Base-by-base conservation (phyloP, 192 early-diverging fungal species). In the Pilaira anomala region DNA sequence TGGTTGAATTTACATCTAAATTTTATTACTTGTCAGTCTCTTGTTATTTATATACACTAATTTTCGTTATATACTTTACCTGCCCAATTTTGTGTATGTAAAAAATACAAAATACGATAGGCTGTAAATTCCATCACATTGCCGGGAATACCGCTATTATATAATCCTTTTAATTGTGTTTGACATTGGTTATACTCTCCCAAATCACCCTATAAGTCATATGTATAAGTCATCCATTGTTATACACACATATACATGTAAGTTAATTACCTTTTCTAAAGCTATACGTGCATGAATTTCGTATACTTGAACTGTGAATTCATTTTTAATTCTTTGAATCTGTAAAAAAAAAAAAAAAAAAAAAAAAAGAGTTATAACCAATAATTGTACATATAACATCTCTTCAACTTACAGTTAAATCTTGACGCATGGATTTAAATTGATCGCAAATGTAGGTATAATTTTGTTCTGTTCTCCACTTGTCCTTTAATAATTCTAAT, bases 101-200 rank as follows among this genome's bases (percentile, higher is more conserved):
- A 65, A 49, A 90, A 82, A 73, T 99, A 99, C 21, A 99, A 72
- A 16, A 99, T 88, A 21, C 93, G 81, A 77, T 99, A 99, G 9
- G 92, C 93, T 56, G 86, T 83, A 77, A 97, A 98, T 73, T 98
- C 97, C 77, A 89, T 88, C 7, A 83, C 80, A 60, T 87, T 77
- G 41, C 94, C 95, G 21, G 79, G 68, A 21, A 92, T 71, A 29
- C 85, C 82, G 49, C 83, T 73, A 48, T 78, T 69, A 70, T 98
- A 98, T 22, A 99, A 78, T 42, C 91, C 83, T 68, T 92, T 93
- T 40, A 99, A 76, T 72, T 98, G 94, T 5, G 91, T 93, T 74
- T 96, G 93, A 71, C 95, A 98, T 68, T 97, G 95, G 65, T 99
- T 98, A 77, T 89, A 98, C 78, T 98, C 96, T 60, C 95, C 95